Conservation (phyloP, 257 asterid genomes). For the Plantago elongata region DNA sequence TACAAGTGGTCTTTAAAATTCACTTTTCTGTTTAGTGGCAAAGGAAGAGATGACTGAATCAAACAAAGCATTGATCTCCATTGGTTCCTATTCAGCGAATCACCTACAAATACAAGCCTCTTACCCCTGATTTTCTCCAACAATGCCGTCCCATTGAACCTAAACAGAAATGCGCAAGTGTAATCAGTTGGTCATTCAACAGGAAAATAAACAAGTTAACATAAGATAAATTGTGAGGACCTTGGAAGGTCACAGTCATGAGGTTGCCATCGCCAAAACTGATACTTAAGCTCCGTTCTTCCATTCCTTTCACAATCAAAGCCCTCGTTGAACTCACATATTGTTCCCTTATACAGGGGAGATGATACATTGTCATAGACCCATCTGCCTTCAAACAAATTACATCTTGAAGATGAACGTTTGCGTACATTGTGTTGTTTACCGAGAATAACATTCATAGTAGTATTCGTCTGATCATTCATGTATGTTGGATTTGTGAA, state of each 20-base stretch:
- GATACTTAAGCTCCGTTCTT: constrained; percentile 44
- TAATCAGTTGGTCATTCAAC: not conserved
- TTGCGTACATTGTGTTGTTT: not conserved
- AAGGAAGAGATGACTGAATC: constrained; percentile 40
- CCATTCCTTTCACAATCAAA: constrained; percentile 49
- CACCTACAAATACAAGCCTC: constrained; percentile 61
- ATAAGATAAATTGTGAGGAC: constrained; percentile 20
- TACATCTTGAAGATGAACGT: constrained; percentile 10
- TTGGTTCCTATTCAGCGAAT: constrained; percentile 66
- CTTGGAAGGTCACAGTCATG: constrained; percentile 59
- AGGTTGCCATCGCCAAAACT: constrained; percentile 66
- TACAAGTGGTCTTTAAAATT: constrained; percentile 25
- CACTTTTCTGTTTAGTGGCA: constrained; percentile 14
- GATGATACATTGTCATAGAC: constrained; percentile 24
- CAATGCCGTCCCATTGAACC: constrained; percentile 52
- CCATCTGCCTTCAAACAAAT: constrained; percentile 28
- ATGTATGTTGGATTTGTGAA: not conserved
- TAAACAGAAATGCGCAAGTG: constrained; percentile 11
- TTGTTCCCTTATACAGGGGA: constrained; percentile 42
- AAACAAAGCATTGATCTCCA: constrained; percentile 66
- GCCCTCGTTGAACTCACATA: constrained; percentile 41
- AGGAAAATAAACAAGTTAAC: not conserved
- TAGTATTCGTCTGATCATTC: not conserved
- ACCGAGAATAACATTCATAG: not conserved
- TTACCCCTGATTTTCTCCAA: constrained; percentile 59